Conservation (phyloP, 2,329 filamentous ascomycete species). For the Cadophora sp. region DNA sequence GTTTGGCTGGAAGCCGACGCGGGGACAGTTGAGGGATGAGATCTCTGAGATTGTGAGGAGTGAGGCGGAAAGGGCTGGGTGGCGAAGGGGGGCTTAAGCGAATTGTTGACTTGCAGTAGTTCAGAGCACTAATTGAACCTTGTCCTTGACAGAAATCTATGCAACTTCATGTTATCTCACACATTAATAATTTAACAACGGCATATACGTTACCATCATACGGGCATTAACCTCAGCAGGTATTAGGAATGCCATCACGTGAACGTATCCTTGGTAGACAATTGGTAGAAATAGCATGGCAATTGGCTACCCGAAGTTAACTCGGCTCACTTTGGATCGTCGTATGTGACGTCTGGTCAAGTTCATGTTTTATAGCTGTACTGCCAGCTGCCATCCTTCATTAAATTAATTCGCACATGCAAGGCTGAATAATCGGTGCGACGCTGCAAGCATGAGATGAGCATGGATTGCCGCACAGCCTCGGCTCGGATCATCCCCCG, state of each 20-base stretch:
- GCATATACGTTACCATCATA: too few relatives aligned
- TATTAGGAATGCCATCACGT: neutral
- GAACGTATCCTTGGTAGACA: neutral
- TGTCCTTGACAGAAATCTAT: too few relatives aligned
- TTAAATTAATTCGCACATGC: conserved; percentile 7
- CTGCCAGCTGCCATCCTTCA: too few relatives aligned
- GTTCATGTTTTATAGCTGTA: neutral
- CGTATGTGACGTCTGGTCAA: too few relatives aligned
- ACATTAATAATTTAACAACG: too few relatives aligned
- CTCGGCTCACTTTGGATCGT: too few relatives aligned
- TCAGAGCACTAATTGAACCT: neutral
- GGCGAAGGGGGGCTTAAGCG: neutral
- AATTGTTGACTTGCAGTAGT: neutral
- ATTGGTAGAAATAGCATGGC: too few relatives aligned
- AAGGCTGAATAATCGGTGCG: neutral
- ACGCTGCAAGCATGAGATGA: neutral
- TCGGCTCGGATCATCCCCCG: conserved; percentile 5
- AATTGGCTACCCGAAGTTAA: neutral
- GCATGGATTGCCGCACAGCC: neutral
- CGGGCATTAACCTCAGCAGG: too few relatives aligned
- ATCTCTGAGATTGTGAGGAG: neutral
- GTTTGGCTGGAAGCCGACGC: neutral
- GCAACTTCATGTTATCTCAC: too few relatives aligned
- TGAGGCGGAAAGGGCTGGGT: neutral
- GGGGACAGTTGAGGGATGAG: neutral